A percentile compares a stretch with the other conserved stretches of the same genome.
phyloP scores from a whole-genome alignment of 1,284 basidiomycete species.

The Moesziomyces sp. region DNA sequence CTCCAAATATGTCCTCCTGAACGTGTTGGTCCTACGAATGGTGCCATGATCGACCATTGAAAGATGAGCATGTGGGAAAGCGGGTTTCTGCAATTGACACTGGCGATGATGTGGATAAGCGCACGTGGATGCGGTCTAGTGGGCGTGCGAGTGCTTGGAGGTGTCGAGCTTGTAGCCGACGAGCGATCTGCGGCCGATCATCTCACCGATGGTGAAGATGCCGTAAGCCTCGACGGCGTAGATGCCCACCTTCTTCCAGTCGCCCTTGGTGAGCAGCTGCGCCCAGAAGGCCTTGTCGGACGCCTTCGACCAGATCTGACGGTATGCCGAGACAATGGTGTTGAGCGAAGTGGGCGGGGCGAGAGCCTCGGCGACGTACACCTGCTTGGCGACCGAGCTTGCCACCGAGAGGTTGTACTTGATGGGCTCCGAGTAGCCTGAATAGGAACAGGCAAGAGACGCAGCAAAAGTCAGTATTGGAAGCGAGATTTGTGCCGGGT shows the following conservation, averaged over 20 bases:
- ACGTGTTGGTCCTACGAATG: too few relatives aligned
- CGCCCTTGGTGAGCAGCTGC: constrained; percentile 77
- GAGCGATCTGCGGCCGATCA: constrained; percentile 58
- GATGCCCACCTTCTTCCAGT: constrained; percentile 78
- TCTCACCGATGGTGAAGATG: constrained; percentile 75
- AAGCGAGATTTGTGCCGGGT: too few relatives aligned
- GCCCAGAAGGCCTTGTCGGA: constrained; percentile 78
- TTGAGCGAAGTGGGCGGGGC: constrained; percentile 80
- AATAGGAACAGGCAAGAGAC: neutral
- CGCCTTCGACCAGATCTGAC: constrained; percentile 78
- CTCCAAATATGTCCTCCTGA: neutral
- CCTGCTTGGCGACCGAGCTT: constrained; percentile 85
- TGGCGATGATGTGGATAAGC: too few relatives aligned
- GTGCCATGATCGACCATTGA: too few relatives aligned
- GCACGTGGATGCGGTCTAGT: constrained; percentile 23
- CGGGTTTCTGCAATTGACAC: constrained; percentile 1
- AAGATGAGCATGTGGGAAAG: neutral
- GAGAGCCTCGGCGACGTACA: constrained; percentile 88
- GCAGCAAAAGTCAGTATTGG: neutral
- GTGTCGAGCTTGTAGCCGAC: constrained; percentile 62
- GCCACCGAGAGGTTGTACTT: constrained; percentile 73
- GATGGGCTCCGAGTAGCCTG: constrained; percentile 55
- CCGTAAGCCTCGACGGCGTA: constrained; percentile 90
- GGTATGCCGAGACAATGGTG: constrained; percentile 78
- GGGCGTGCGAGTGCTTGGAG: constrained; percentile 48